phyloP scores from a whole-genome alignment of 192 early-diverging fungal genomes.

The Phycomyces blakesleeanus region DNA sequence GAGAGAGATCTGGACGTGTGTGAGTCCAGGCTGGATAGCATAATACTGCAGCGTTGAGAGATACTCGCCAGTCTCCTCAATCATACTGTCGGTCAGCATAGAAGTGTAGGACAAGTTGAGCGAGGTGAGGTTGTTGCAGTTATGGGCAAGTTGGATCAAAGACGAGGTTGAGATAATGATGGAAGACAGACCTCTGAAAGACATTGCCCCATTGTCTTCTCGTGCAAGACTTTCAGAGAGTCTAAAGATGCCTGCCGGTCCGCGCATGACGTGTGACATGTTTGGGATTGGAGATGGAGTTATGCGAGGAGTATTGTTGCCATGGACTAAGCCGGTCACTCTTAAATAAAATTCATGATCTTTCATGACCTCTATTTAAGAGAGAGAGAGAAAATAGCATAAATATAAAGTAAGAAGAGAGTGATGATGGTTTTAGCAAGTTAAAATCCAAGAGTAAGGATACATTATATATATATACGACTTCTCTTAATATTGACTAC shows the following conservation, averaged over 20 bases:
- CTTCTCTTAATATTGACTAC: neutral
- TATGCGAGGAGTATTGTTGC: too few relatives aligned
- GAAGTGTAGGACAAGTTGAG: conserved; percentile 37
- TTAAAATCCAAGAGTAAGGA: too few relatives aligned
- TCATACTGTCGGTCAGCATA: conserved; percentile 34
- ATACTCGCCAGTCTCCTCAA: conserved; percentile 47
- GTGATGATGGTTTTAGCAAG: too few relatives aligned
- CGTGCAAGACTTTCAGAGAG: neutral
- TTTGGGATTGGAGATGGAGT: too few relatives aligned
- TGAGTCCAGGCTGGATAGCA: conserved; percentile 41
- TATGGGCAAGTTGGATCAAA: conserved; percentile 40
- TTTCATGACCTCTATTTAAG: conserved; percentile 4
- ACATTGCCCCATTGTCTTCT: neutral
- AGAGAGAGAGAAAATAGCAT: too few relatives aligned
- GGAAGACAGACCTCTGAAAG: conserved; percentile 11
- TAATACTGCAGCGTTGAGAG: conserved; percentile 41
- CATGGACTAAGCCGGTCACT: too few relatives aligned
- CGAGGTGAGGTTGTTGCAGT: conserved; percentile 33
- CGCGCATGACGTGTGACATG: neutral
- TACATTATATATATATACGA: neutral
- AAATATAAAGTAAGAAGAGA: too few relatives aligned
- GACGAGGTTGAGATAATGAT: conserved; percentile 45
- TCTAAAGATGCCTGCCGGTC: neutral
- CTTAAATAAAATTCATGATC: conserved; percentile 13
- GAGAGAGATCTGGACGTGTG: conserved; percentile 33